Percentiles rank a stretch among this genome's conserved stretches.
These are phyloP conservation scores for Eruca vesicaria DNA, from an alignment of 441 rosid species.

Conservation along the genomic window DNA sequence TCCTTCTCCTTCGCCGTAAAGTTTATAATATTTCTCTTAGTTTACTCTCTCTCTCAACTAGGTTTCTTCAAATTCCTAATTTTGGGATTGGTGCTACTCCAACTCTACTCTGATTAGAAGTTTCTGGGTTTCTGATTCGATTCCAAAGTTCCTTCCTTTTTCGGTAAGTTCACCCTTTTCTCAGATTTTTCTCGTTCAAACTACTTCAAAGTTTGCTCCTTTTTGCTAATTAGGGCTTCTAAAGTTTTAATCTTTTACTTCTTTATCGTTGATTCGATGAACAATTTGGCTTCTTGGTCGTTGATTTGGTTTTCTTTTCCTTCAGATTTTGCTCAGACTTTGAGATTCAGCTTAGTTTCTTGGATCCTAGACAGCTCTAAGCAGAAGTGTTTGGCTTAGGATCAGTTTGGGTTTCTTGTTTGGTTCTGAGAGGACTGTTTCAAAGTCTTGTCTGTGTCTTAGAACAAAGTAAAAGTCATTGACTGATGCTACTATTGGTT, in stretches of 20 bases:
- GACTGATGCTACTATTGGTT: conserved; percentile 80
- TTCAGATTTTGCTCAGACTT: conserved; percentile 14
- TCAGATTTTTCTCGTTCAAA: not conserved
- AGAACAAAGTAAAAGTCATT: no score
- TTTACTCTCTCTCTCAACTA: not conserved
- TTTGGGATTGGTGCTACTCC: conserved; percentile 2
- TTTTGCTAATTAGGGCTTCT: conserved; percentile 22
- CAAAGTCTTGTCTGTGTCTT: conserved; percentile 42
- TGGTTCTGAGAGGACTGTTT: not conserved
- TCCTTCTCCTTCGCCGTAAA: not conserved
- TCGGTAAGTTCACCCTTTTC: not conserved
- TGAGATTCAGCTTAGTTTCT: not conserved
- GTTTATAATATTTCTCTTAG: not conserved
- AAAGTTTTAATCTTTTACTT: not conserved
- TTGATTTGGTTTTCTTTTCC: conserved; percentile 33
- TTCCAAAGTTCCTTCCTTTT: not conserved
- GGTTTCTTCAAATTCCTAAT: not conserved
- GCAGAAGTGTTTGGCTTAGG: not conserved
- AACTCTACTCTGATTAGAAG: not conserved
- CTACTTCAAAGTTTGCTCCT: not conserved
- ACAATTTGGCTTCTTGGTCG: conserved; percentile 21
- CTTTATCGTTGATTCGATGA: not conserved
- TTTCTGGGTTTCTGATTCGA: conserved; percentile 6
- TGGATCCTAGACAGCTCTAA: not conserved
- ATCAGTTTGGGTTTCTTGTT: not conserved